These are phyloP conservation scores for Solanum gandarillasii DNA, from an alignment of 257 asterid genomes.

Conservation along the genomic window DNA sequence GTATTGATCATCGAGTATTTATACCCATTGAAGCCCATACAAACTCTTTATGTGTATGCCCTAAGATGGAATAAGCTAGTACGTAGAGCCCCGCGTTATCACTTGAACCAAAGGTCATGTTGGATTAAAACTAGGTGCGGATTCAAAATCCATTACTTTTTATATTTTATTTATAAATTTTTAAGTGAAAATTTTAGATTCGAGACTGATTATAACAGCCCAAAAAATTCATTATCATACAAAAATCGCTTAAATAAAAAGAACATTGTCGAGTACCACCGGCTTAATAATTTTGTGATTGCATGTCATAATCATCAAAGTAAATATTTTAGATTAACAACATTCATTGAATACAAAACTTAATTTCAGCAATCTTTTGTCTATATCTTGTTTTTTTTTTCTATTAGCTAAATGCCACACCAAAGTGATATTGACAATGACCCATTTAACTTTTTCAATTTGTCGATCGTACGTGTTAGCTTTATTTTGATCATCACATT, in stretches of 20 bases:
- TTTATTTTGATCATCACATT: background rate
- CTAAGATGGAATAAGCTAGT: background rate
- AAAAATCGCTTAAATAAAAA: background rate
- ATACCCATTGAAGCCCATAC: background rate
- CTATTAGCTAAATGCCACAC: background rate
- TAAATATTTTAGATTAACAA: background rate
- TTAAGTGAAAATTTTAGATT: background rate
- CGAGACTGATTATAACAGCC: rapidly evolving
- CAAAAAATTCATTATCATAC: background rate
- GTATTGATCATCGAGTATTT: too few species aligned
- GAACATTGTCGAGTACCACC: background rate
- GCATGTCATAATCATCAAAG: background rate
- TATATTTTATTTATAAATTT: too few species aligned
- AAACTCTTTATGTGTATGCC: background rate
- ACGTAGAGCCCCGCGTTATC: background rate
- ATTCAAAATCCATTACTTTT: too few species aligned
- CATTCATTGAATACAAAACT: background rate
- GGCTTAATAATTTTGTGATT: background rate
- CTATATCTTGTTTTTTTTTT: background rate
- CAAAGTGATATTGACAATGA: background rate
- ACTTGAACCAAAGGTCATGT: background rate
- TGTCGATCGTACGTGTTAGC: background rate
- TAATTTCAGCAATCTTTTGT: conserved; percentile 17
- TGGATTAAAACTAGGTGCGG: background rate
- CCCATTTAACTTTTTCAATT: background rate